phyloP scores from a whole-genome alignment of 208 protist species.

The Leishmania aethiopica region DNA sequence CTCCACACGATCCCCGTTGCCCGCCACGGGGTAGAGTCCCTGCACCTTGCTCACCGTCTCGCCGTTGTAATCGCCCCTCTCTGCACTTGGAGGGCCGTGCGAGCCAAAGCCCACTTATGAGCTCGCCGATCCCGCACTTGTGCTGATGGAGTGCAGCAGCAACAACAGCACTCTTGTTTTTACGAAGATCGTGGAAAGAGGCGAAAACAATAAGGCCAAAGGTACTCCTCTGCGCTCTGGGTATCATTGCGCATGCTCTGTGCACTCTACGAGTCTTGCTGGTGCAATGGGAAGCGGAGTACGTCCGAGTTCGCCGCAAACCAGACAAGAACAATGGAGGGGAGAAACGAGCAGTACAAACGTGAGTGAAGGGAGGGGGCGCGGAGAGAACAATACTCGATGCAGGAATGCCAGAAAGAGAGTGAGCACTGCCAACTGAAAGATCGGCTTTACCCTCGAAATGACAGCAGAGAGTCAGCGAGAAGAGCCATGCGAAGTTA shows the following conservation, averaged over 20 bases:
- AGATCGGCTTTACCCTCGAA: neutral
- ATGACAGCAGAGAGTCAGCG: neutral
- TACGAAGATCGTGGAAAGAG: neutral
- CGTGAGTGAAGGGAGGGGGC: neutral
- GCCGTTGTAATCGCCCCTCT: neutral
- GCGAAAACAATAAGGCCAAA: neutral
- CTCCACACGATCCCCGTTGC: slow-evolving; percentile 1
- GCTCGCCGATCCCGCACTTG: neutral
- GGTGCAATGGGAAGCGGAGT: neutral
- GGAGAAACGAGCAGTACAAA: neutral
- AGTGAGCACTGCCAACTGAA: neutral
- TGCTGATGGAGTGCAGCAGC: neutral
- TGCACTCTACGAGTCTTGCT: neutral
- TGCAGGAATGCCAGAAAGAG: neutral
- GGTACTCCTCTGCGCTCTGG: neutral
- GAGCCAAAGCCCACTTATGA: neutral
- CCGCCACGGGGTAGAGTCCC: neutral
- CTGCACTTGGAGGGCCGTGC: neutral
- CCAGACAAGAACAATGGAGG: neutral
- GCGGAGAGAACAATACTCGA: neutral
- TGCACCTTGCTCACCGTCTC: neutral
- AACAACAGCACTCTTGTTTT: neutral
- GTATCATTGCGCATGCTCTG: neutral
- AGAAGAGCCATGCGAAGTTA: neutral
- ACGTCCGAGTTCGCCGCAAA: neutral